Conservation (phyloP, 805 yeast genomes). For the Brettanomyces sp. region DNA sequence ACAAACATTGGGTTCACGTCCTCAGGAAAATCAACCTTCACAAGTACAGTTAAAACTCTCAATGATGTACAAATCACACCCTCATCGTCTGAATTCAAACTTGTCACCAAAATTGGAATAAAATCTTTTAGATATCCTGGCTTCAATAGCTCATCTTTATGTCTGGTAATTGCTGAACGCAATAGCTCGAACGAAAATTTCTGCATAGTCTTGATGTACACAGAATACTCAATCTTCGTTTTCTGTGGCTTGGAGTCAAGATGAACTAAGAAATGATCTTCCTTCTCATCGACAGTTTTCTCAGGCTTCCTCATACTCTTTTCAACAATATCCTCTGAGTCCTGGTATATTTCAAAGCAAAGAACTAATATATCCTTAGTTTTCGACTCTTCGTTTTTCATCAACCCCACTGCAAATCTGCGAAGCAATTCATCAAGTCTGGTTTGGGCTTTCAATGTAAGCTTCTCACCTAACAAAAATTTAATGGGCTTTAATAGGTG, state of each 20-base stretch:
- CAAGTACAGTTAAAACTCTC: slow-evolving; percentile 48
- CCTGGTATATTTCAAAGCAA: slow-evolving; percentile 63
- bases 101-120: slow-evolving; percentile 57
- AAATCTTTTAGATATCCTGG: slow-evolving; percentile 60
- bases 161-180: slow-evolving; percentile 58
- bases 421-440: slow-evolving; percentile 73
- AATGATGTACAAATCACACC: slow-evolving; percentile 64
- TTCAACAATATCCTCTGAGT: slow-evolving; percentile 30
- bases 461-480: slow-evolving; percentile 49
- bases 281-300: slow-evolving; percentile 14
- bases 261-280: slow-evolving; percentile 66
- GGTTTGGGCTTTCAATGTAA: slow-evolving; percentile 58
- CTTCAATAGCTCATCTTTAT: slow-evolving; percentile 44
- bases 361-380: slow-evolving; percentile 52
- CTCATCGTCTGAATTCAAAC: slow-evolving; percentile 62
- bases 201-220: slow-evolving; percentile 55
- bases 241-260: slow-evolving; percentile 49
- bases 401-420: slow-evolving; percentile 71
- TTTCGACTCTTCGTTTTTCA: slow-evolving; percentile 53
- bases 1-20: slow-evolving; percentile 44
- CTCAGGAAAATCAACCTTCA: slow-evolving; percentile 55
- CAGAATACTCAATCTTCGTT: slow-evolving; percentile 46
- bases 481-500: slow-evolving; percentile 62
- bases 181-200: slow-evolving; percentile 70
- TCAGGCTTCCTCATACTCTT: slow-evolving; percentile 10